Evolutionary conservation across 2,329 filamentous ascomycete genomes (phyloP), one percentile per base, ranked within the genome.

Genomic region (Cladophialophora carrionii): DNA sequence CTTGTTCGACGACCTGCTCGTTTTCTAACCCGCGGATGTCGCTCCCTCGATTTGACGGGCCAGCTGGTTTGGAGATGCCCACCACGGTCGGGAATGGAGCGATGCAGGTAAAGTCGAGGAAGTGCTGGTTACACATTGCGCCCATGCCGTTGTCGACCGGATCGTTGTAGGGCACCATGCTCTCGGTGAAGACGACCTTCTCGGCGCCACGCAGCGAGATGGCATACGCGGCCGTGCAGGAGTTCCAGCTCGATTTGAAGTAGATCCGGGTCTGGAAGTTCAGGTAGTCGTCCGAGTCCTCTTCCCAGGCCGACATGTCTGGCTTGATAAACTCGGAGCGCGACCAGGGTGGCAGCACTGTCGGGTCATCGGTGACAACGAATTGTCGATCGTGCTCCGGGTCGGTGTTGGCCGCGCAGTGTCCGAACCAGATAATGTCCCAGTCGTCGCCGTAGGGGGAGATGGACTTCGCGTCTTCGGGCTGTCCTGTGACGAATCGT

Each of bases 371-470:
- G 17, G 73, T 72, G 34, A 76, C 73, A 17, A 70, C 72, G 52
- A 72, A 72, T 34, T 73, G 70, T 10, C 70, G 62, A 5, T 72
- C 73, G 58, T 75, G 71, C 12, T 73, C 72, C 6, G 68, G 63
- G 10, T 70, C 68, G 10, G 71, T 70, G 20, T 57, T 57, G 14
- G 64, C 59, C 12, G 79, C 79, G 64, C 82, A 83, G 64, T 82
- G 80, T 26, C 83, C 83, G 1, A 83, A 71, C 82, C 82, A 84
- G 8, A 84, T 77, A 2, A 84, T 66, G 64, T 85, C 82, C 83
- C 82, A 85, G 64, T 78, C 73, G 62, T 80, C 79, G n/a, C 83
- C 81, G 59, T 83, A 85, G 0, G 83, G 80, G 0, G 80, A 80
- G 14, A 61, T 37, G 41, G 73, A 66, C 12, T 57, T 49, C 46